Percentiles rank a stretch among this genome's conserved stretches.
Evolutionary conservation across 805 yeast species (phyloP).

Genomic region (Starmerella gropengiesseri): DNA sequence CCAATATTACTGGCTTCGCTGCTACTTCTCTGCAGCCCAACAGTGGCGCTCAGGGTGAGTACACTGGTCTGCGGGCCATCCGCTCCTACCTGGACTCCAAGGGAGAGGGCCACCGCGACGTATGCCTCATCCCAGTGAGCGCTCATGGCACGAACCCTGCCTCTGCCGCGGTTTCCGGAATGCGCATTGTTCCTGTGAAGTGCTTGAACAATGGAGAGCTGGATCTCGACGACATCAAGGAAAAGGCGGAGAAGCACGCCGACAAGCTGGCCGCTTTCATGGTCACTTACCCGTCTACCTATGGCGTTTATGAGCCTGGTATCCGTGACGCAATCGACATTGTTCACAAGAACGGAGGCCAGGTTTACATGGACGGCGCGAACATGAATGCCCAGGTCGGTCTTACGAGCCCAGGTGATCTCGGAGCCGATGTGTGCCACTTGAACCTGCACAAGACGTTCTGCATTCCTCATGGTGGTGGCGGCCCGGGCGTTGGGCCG

Average conservation of each 20-base stretch:
- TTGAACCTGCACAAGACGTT: slow-evolving; percentile 94
- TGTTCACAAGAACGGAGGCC: slow-evolving; percentile 81
- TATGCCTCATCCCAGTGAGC: slow-evolving; percentile 89
- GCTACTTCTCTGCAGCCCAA: slow-evolving; percentile 91
- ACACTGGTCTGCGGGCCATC: slow-evolving; percentile 82
- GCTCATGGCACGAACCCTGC: slow-evolving; percentile 99
- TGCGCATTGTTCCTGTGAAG: slow-evolving; percentile 86
- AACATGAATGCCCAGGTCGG: slow-evolving; percentile 99
- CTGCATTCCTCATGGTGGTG: slow-evolving; percentile 98
- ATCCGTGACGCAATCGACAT: slow-evolving; percentile 74
- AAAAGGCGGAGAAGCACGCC: slow-evolving; percentile 59
- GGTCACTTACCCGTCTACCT: slow-evolving; percentile 97
- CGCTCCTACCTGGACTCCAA: slow-evolving; percentile 58
- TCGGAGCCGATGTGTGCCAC: slow-evolving; percentile 98
- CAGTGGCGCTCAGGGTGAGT: slow-evolving; percentile 98
- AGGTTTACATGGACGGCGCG: slow-evolving; percentile 96
- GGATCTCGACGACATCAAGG: slow-evolving; percentile 63
- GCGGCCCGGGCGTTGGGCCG: slow-evolving; percentile 99
- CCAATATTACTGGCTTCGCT: slow-evolving; percentile 86
- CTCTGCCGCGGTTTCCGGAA: slow-evolving; percentile 93
- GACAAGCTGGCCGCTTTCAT: slow-evolving; percentile 75
- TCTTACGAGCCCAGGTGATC: slow-evolving; percentile 89
- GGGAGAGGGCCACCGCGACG: slow-evolving; percentile 64
- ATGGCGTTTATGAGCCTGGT: slow-evolving; percentile 91
- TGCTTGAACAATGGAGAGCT: slow-evolving; percentile 79